A percentile compares a stretch with the other conserved stretches of the same genome.
Evolutionary conservation across 2,329 filamentous ascomycete species (phyloP).

Genomic region (Cryphonectria nitschkei): DNA sequence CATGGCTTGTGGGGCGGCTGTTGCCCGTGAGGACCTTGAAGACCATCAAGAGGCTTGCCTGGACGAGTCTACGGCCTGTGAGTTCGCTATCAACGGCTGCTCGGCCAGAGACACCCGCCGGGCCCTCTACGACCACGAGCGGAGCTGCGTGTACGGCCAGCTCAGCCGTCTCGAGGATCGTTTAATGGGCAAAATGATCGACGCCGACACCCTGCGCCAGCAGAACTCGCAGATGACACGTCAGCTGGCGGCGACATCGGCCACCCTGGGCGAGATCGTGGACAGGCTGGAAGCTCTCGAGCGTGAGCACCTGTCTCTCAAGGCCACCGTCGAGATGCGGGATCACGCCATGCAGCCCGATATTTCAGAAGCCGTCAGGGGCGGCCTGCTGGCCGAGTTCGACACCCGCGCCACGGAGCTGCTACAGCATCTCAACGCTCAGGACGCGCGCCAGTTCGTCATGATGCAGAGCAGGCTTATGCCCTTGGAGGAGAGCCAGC

Average conservation of each 20-base stretch:
- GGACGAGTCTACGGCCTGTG: constrained; percentile 43
- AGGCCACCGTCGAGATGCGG: not conserved
- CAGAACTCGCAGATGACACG: constrained; percentile 7
- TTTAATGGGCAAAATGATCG: not conserved
- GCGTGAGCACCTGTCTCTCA: constrained; percentile 14
- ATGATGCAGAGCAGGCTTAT: constrained; percentile 65
- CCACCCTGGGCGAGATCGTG: not conserved
- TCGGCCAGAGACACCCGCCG: constrained; percentile 4
- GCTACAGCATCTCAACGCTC: constrained; percentile 59
- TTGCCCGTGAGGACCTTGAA: constrained; percentile 37
- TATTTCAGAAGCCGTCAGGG: not conserved
- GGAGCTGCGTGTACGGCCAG: constrained; percentile 30
- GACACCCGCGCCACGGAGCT: constrained; percentile 61
- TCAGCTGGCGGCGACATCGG: not conserved
- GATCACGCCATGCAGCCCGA: not conserved
- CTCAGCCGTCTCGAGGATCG: constrained; percentile 13
- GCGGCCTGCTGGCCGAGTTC: constrained; percentile 49
- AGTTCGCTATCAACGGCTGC: constrained; percentile 42
- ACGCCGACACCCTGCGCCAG: constrained; percentile 4
- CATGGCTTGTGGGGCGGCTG: constrained; percentile 33
- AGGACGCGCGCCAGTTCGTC: constrained; percentile 63
- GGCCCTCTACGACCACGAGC: constrained; percentile 49
- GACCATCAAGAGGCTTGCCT: constrained; percentile 54
- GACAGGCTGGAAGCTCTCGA: constrained; percentile 4
- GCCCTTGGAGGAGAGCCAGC: constrained; percentile 65